A percentile compares a stretch with the other conserved stretches of the same genome.
Conservation (phyloP, 441 rosid genomes). For the Monsonia emarginata region DNA sequence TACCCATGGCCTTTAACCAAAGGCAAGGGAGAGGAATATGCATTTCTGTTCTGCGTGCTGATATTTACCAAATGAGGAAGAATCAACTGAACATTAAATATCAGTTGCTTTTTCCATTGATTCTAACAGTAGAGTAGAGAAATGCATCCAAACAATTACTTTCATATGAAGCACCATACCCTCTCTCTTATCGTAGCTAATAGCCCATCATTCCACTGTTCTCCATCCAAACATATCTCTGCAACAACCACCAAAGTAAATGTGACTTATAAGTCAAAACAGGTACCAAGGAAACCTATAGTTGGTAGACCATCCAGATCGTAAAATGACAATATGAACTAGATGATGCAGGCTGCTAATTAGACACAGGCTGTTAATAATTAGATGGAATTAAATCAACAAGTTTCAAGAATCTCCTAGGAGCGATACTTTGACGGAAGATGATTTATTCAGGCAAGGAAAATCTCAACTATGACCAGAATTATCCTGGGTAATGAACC, state of each 20-base stretch:
- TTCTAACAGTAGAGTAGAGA: conserved; percentile 5
- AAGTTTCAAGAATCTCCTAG: not conserved
- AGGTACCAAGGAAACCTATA: not conserved
- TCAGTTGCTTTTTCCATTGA: conserved; percentile 5
- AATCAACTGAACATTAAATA: not conserved
- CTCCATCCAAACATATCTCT: conserved; percentile 72
- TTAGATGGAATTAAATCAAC: not conserved
- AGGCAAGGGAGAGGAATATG: not conserved
- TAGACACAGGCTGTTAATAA: not conserved
- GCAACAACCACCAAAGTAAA: conserved; percentile 17
- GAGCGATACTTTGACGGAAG: not conserved
- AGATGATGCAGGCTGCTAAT: too few species aligned
- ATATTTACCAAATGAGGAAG: not conserved
- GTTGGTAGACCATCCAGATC: not conserved
- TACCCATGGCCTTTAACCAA: not conserved
- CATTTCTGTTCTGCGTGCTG: not conserved
- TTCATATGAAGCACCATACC: conserved; percentile 35
- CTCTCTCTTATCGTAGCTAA: conserved; percentile 85
- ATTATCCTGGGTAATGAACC: not conserved
- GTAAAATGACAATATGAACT: not conserved
- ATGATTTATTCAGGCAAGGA: not conserved
- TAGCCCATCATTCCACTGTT: conserved; percentile 90
- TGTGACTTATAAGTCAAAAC: conserved; percentile 2
- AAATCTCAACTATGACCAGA: not conserved
- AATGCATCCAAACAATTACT: conserved; percentile 10